These are phyloP conservation scores for Pythium aquatile DNA, from an alignment of 352 stramenopile genomes.

Conservation along the genomic window DNA sequence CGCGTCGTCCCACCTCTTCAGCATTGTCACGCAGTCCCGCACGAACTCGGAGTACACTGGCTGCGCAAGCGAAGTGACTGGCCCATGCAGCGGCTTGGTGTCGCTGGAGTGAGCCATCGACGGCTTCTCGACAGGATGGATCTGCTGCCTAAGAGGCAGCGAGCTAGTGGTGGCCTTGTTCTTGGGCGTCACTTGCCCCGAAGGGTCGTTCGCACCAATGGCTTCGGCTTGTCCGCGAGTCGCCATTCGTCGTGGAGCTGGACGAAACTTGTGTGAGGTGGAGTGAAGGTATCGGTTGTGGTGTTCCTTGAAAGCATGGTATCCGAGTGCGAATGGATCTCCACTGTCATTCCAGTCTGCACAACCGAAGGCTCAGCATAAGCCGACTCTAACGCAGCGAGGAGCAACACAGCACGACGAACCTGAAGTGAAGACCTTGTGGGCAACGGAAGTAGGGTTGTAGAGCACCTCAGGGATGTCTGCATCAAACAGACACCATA, in stretches of 20 bases:
- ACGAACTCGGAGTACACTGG: slow-evolving; percentile 24
- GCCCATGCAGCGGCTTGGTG: slow-evolving; percentile 1
- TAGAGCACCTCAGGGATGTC: slow-evolving; percentile 57
- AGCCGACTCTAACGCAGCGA: neutral
- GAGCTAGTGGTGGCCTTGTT: neutral
- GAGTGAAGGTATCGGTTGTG: slow-evolving; percentile 3
- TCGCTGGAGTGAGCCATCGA: neutral
- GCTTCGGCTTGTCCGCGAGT: slow-evolving; percentile 10
- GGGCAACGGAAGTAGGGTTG: slow-evolving; percentile 45
- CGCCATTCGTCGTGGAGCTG: slow-evolving; percentile 19
- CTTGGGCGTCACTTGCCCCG: neutral
- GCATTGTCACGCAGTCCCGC: slow-evolving; percentile 23
- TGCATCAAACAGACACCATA: slow-evolving; percentile 21
- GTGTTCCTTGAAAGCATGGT: slow-evolving; percentile 41
- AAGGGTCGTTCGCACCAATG: neutral
- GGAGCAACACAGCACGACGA: neutral
- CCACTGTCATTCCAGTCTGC: slow-evolving; percentile 53
- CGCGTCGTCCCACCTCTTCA: slow-evolving; percentile 16
- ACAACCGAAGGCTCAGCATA: neutral
- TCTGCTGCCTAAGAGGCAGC: neutral
- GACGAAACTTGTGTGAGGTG: neutral
- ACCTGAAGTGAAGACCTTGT: slow-evolving; percentile 76
- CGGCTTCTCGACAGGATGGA: slow-evolving; percentile 17
- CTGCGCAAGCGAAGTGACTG: neutral
- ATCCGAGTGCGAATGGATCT: slow-evolving; percentile 57